phyloP scores from a whole-genome alignment of 176 grass and related monocot genomes.

The Typha latifolia region DNA sequence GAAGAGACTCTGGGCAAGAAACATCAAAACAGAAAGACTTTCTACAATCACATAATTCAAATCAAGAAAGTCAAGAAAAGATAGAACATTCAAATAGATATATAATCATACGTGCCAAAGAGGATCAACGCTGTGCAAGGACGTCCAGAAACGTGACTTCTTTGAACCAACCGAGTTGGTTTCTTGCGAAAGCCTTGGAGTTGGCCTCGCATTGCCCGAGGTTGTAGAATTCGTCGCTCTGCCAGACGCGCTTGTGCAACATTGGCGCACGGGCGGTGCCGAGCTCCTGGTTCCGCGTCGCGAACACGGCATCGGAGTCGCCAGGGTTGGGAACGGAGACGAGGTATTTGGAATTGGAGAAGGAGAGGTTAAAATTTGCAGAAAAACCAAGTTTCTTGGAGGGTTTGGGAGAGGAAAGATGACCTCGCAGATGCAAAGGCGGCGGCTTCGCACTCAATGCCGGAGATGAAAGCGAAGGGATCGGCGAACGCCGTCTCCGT shows the following conservation, averaged over 20 bases:
- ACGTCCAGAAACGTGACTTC: conserved; percentile 82
- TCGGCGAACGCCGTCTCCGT: conserved; percentile 93
- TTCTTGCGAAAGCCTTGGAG: conserved; percentile 58
- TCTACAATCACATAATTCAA: not conserved
- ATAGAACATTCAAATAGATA: not conserved
- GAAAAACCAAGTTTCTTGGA: conserved; percentile 70
- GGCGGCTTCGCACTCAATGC: conserved; percentile 70
- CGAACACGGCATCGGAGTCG: not conserved
- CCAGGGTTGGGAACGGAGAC: not conserved
- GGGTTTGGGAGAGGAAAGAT: conserved; percentile 55
- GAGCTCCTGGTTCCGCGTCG: conserved; percentile 16
- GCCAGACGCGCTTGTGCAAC: conserved; percentile 76
- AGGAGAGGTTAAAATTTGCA: conserved; percentile 68
- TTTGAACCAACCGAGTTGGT: conserved; percentile 42
- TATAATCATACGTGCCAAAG: conserved; percentile 33
- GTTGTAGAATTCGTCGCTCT: conserved; percentile 83
- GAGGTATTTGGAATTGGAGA: conserved; percentile 19
- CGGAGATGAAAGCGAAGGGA: conserved; percentile 91
- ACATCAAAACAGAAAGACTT: conserved; percentile 19
- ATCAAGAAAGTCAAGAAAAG: not conserved
- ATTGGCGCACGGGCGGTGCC: not conserved
- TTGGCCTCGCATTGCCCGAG: conserved; percentile 81
- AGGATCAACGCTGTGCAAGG: conserved; percentile 77
- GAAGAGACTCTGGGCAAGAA: conserved; percentile 46
- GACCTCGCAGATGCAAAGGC: conserved; percentile 95